Percentiles rank a stretch among this genome's conserved stretches.
Evolutionary conservation across 2,329 filamentous ascomycete species (phyloP).

Genomic region (Moelleriella libera): DNA sequence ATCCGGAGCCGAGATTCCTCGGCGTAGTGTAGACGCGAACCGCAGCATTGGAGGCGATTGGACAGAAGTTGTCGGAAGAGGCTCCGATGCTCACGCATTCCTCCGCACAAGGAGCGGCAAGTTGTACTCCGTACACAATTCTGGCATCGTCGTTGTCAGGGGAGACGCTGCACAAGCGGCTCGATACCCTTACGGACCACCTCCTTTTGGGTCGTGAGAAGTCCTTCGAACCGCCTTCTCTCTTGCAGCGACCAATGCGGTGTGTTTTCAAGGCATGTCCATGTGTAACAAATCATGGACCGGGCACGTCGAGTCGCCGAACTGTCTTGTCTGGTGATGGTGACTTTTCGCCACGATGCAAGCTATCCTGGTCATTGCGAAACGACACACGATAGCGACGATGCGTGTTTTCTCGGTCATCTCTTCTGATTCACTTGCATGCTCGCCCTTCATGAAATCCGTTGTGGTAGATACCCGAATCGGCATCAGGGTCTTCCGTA

Average conservation of each 20-base stretch:
- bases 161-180: neutral
- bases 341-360: neutral
- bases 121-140: neutral
- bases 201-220: neutral
- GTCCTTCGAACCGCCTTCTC: too few relatives aligned
- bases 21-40: too few relatives aligned
- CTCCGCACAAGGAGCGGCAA: neutral
- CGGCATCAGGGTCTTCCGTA: too few relatives aligned
- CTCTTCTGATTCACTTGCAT: too few relatives aligned
- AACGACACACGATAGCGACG: too few relatives aligned
- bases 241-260: neutral
- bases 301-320: neutral
- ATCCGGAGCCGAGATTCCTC: too few relatives aligned
- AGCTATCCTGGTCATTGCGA: neutral
- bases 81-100: neutral
- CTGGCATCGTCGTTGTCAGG: neutral
- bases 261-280: neutral
- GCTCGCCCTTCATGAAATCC: neutral
- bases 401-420: too few relatives aligned
- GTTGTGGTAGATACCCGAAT: neutral
- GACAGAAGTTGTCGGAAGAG: too few relatives aligned
- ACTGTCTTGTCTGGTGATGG: neutral
- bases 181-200: neutral
- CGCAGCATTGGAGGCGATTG: too few relatives aligned
- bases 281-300: neutral